Base-by-base conservation (phyloP, 2,329 filamentous ascomycete genomes). In the Aspergillus sp. region DNA sequence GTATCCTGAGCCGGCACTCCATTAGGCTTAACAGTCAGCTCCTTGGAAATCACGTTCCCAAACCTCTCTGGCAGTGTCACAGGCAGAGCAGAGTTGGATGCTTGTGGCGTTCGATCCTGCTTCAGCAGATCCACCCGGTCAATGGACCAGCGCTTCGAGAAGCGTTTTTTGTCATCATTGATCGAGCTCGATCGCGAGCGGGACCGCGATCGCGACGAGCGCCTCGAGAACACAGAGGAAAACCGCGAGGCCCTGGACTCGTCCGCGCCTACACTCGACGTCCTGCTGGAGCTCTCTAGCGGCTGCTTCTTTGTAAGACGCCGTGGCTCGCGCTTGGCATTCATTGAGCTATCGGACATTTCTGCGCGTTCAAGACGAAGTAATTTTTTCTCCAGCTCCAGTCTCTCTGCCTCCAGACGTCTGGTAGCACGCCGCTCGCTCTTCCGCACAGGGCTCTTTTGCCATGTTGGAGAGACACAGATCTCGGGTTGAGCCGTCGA, bases 261-360 rank as follows among this genome's bases (percentile, higher is more conserved):
- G 16, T 66, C 64, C n/a, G 60, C 56, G 49, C 61, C 60, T 13
- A 60, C 58, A 47, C 67, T 71, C 10, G 68, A 65, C 20, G 62
- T 63, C 51, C 69, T 61, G 30, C 60, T 66, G 24, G 64, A 64
- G 49, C 52, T 67, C 17, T 54, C 56, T 3, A 65, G 42, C 1
- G 68, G 67, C 41, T 69, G 66, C 51, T 70, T 72, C 51, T 72
- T 72, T 14, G 63, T 65, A 14, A 72, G 57, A 30, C 69, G 68
- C 2, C 65, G 67, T 30, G 66, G 54, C 14, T 57, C 56, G 38
- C 62, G 60, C 42, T 61, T 65, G 41, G 55, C 24, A 17, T 47
- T 20, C 14, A 38, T 53, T 17, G 44, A 43, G 43, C 53, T 58
- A 49, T 48, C 53, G 24, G 44, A 58, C 41, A 43, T 49, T 49